Evolutionary conservation across 441 rosid species (phyloP), one percentile per base, ranked within the genome.

Genomic region (Jatropha multifida): DNA sequence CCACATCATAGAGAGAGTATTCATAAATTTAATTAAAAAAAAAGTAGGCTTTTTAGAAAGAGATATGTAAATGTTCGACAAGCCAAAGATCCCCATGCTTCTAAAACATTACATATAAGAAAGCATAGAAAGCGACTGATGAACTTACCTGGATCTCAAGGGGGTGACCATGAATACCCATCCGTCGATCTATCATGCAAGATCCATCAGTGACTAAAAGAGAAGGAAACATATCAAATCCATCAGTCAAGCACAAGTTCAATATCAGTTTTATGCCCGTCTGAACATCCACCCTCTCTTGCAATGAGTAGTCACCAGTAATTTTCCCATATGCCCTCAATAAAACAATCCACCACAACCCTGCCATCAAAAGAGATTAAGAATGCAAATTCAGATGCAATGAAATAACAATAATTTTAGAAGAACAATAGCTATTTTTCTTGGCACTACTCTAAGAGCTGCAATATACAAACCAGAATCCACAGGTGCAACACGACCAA

Each of bases 131-230:
- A 27, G 52, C 3, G 41, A 62, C 51, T 59, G 41, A 69, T 55
- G n/a, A 64, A 85, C 84, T 85, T 81, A 94, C 98, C 86, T 94
- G 98, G 83, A 94, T 94, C 87, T 94, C 98, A 54, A 94, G 97
- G 68, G 98, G 98, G 76, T 94, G 98, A 37, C 98, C 98, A 61
- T 94, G 98, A 71, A 90, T 90, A 66, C 98, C 98, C 98, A 94
- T 89, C 73, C 98, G 85, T 40, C 98, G 80, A 74, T 94, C 98
- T 69, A 94, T 92, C 98, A 94, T 94, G 85, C 97, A 92, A 77
- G 98, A 94, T 55, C 98, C 98, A 85, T 94, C 98, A 5, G 98
- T 92, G 82, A 94, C 97, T 66, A 92, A 76, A 41, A 94, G 83
- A 49, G 98, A 83, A 37, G 98, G 98, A 82, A 94, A 94, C 97